Evolutionary conservation across 2,329 filamentous ascomycete genomes (phyloP).

Genomic region (Blastomyces gilchristii): DNA sequence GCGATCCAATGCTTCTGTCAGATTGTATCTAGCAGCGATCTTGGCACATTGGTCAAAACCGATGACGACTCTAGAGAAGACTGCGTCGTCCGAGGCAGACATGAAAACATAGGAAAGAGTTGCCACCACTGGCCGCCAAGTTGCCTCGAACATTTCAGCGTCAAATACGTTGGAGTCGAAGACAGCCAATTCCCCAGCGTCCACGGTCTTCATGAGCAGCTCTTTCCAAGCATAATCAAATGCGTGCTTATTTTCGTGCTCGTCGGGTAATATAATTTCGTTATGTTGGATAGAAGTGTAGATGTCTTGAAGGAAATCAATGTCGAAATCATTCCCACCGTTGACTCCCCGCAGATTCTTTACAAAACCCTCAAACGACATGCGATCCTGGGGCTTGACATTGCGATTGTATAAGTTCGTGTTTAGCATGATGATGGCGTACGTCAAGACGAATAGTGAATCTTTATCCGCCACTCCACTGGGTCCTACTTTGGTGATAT

Average conservation of each 20-base stretch:
- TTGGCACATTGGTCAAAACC: constrained; percentile 94
- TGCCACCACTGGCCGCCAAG: constrained; percentile 89
- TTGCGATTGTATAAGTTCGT: constrained; percentile 96
- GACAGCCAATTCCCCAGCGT: constrained; percentile 60
- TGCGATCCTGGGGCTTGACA: constrained; percentile 61
- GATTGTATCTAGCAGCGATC: constrained; percentile 73
- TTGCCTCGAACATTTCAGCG: constrained; percentile 92
- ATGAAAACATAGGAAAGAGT: constrained; percentile 98
- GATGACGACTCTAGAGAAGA: constrained; percentile 84
- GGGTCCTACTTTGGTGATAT: constrained; percentile 58
- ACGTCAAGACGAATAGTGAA: constrained; percentile 79
- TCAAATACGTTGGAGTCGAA: constrained; percentile 93
- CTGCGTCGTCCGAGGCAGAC: constrained; percentile 92
- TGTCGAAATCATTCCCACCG: constrained; percentile 68
- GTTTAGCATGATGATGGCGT: constrained; percentile 95
- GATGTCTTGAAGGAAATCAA: constrained; percentile 73
- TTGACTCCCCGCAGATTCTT: constrained; percentile 89
- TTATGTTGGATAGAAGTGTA: constrained; percentile 85
- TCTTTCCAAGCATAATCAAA: constrained; percentile 99
- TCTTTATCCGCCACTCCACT: constrained; percentile 75
- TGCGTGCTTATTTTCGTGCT: constrained; percentile 91
- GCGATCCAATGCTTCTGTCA: constrained; percentile 80
- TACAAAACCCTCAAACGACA: constrained; percentile 73
- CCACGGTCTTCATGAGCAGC: constrained; percentile 71
- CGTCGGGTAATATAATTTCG: constrained; percentile 93